Percentiles rank a stretch among this genome's conserved stretches.
These are phyloP conservation scores for Bolboschoenoplectus hybrid DNA, from an alignment of 202 grass and related monocot species.

Conservation along the genomic window DNA sequence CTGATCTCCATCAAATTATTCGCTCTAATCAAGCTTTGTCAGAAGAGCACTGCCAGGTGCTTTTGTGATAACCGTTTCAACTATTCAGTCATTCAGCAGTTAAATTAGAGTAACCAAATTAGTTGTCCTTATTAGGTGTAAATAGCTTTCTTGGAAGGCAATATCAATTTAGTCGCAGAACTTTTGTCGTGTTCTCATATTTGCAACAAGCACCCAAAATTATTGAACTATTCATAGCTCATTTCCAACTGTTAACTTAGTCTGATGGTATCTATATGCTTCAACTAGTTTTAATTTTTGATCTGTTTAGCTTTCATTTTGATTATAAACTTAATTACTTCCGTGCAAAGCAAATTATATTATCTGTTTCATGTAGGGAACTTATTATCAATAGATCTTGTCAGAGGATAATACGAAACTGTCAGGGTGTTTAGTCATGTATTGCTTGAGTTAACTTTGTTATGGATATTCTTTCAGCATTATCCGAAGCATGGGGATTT, in stretches of 20 bases:
- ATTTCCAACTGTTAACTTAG: background rate
- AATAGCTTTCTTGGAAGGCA: background rate
- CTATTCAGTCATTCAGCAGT: background rate
- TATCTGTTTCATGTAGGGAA: background rate
- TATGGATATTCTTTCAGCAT: background rate
- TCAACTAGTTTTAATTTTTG: background rate
- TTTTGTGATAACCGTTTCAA: background rate
- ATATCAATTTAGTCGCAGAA: background rate
- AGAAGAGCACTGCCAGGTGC: conserved; percentile 91
- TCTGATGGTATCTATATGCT: background rate
- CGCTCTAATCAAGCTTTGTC: conserved; percentile 96
- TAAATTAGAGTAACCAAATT: conserved; percentile 12
- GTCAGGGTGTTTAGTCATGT: background rate
- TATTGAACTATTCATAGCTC: background rate
- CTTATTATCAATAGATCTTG: conserved; percentile 3
- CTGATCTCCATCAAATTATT: conserved; percentile 98
- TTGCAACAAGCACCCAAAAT: background rate
- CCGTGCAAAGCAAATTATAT: background rate
- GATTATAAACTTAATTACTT: background rate
- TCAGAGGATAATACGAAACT: background rate
- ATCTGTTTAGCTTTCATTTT: background rate
- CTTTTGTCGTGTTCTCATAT: background rate
- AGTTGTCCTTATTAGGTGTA: background rate
- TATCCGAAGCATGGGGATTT: background rate
- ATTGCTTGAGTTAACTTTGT: background rate